phyloP scores from a whole-genome alignment of 192 early-diverging fungal species.

The Geosiphon pyriformis region DNA sequence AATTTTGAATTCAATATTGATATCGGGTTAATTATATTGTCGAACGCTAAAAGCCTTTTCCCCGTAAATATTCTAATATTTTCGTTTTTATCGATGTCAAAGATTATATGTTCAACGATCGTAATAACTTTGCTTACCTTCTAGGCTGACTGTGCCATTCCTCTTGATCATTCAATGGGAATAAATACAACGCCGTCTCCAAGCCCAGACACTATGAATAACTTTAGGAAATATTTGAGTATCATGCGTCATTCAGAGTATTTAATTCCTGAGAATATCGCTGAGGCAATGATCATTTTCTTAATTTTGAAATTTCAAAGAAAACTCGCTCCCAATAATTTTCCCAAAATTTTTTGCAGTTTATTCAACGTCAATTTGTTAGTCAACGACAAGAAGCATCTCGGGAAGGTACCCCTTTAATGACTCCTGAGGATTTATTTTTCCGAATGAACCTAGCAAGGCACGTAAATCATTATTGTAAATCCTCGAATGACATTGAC shows the following conservation, averaged over 20 bases:
- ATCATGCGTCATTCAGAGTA: constrained; percentile 46
- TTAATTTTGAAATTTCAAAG: not conserved
- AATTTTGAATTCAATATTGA: constrained; percentile 65
- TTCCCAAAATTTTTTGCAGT: constrained; percentile 9
- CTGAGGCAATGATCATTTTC: constrained; percentile 37
- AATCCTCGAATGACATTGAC: not conserved
- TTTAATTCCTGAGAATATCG: constrained; percentile 54
- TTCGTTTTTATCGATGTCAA: not conserved
- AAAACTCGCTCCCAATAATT: not conserved
- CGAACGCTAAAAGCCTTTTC: constrained; percentile 63
- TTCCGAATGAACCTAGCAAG: constrained; percentile 36
- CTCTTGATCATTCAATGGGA: constrained; percentile 34
- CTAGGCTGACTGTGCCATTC: constrained; percentile 48
- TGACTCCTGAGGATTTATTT: constrained; percentile 38
- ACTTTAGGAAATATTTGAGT: constrained; percentile 57
- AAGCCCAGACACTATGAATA: constrained; percentile 40
- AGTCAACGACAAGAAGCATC: constrained; percentile 31
- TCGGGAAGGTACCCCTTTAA: constrained; percentile 15
- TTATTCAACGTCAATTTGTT: constrained; percentile 39
- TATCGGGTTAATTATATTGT: constrained; percentile 58
- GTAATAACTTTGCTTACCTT: constrained; percentile 19
- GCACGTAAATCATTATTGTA: constrained; percentile 9
- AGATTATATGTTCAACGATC: not conserved
- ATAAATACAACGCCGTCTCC: constrained; percentile 28
- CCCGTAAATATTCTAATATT: constrained; percentile 38